These are phyloP conservation scores for Aspergillus saccharolyticus DNA, from an alignment of 495 filamentous ascomycete species.

Conservation along the genomic window DNA sequence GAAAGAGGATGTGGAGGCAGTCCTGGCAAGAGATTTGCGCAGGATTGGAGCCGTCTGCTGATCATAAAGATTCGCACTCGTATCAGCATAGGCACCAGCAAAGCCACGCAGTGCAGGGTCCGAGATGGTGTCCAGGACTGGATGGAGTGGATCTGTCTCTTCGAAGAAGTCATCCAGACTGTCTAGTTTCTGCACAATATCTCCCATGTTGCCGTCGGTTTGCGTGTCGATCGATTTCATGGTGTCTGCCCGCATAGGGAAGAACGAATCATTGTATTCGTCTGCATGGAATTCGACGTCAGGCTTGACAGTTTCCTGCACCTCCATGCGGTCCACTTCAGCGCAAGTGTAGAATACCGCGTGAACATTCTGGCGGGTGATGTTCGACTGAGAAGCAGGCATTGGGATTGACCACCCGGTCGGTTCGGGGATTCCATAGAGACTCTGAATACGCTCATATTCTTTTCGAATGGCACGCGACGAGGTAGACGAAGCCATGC, in stretches of 20 bases:
- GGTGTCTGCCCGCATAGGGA: slow-evolving; percentile 75
- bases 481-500: slow-evolving; percentile 74
- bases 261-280: slow-evolving; percentile 76
- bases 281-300: slow-evolving; percentile 91
- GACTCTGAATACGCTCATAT: slow-evolving; percentile 86
- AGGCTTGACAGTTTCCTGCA: slow-evolving; percentile 62
- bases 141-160: slow-evolving; percentile 49
- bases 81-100: slow-evolving; percentile 63
- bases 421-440: slow-evolving; percentile 95
- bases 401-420: slow-evolving; percentile 95
- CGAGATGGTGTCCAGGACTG: slow-evolving; percentile 35
- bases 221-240: slow-evolving; percentile 88
- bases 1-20: slow-evolving; percentile 70
- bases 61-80: slow-evolving; percentile 83
- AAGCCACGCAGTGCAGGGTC: slow-evolving; percentile 58
- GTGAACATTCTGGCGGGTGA: slow-evolving; percentile 87
- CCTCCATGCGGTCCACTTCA: slow-evolving; percentile 53
- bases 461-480: slow-evolving; percentile 84
- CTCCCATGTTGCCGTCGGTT: slow-evolving; percentile 70
- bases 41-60: slow-evolving; percentile 90
- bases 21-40: slow-evolving; percentile 70
- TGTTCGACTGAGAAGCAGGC: slow-evolving; percentile 79
- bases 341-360: slow-evolving; percentile 90
- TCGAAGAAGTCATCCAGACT: slow-evolving; percentile 96
- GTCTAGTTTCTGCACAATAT: slow-evolving; percentile 85